These are phyloP conservation scores for Solanum rostratum DNA, from an alignment of 257 asterid genomes.

Conservation along the genomic window DNA sequence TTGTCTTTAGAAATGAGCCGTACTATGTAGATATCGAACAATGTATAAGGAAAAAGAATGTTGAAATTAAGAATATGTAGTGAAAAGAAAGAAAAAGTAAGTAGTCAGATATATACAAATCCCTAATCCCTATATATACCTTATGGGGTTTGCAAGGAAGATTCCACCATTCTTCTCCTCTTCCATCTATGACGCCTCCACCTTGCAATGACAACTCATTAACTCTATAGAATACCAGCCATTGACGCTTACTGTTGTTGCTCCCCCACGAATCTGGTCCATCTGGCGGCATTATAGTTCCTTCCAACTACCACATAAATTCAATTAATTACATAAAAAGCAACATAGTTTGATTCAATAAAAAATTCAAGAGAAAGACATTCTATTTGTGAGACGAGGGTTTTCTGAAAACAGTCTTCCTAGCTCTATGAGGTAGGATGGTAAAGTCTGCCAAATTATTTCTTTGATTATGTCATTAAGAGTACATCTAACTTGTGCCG, in stretches of 20 bases:
- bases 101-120: not conserved
- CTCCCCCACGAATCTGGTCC: conserved; percentile 53
- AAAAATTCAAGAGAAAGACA: not conserved
- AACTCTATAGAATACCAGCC: conserved; percentile 50
- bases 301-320: conserved; percentile 25
- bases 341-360: not conserved
- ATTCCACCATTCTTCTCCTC: conserved; percentile 49
- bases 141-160: conserved; percentile 66
- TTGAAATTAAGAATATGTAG: no score
- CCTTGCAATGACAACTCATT: conserved; percentile 35
- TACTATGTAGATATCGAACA: no score
- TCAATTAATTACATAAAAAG: not conserved
- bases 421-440: no score
- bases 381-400: no score
- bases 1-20: not conserved
- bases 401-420: no score
- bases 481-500: not conserved
- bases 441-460: not conserved
- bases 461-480: no score
- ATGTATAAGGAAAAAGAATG: no score
- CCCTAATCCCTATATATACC: conserved; percentile 10
- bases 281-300: conserved; percentile 45
- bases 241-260: conserved; percentile 37
- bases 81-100: no score
- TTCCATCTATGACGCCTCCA: conserved; percentile 47